Evolutionary conservation across 2,329 filamentous ascomycete species (phyloP).

Genomic region (Aspergillus fischeri): DNA sequence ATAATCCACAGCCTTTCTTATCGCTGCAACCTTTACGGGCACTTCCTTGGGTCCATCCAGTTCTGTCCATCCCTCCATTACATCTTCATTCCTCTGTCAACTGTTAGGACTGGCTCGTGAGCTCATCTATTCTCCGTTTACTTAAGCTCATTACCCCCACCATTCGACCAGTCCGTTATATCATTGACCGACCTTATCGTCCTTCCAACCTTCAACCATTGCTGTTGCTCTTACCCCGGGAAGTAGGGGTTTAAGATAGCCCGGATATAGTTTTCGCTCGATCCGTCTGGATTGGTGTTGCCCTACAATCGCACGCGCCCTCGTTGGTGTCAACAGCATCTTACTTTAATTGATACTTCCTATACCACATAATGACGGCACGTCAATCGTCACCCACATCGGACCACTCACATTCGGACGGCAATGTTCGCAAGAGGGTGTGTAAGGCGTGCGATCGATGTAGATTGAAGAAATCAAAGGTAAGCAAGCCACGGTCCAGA

Average conservation of each 20-base stretch:
- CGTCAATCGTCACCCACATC: constrained; percentile 39
- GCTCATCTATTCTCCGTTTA: background rate
- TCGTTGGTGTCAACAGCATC: background rate
- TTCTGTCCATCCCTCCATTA: constrained; percentile 7
- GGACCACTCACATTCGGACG: constrained; percentile 41
- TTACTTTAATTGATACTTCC: background rate
- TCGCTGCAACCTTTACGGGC: constrained; percentile 1
- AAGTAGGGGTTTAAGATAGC: background rate
- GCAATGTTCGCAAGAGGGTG: constrained; percentile 56
- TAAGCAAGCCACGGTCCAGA: constrained; percentile 23
- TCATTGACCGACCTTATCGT: constrained; percentile 12
- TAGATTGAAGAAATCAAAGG: constrained; percentile 64
- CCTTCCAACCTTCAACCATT: constrained; percentile 7
- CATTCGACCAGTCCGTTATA: constrained; percentile 7
- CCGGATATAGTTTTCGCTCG: background rate
- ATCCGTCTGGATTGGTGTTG: constrained; percentile 7
- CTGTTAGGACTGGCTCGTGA: background rate
- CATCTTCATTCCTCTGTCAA: background rate
- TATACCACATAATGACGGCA: constrained; percentile 31
- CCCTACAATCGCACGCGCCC: constrained; percentile 14
- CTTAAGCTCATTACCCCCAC: background rate
- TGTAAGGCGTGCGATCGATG: constrained; percentile 65
- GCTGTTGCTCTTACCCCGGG: background rate
- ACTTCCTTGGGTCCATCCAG: constrained; percentile 1
- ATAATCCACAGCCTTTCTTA: background rate